Evolutionary conservation across 371 early-diverging fungal species (phyloP).

Genomic region (Haplosporangium sp.): DNA sequence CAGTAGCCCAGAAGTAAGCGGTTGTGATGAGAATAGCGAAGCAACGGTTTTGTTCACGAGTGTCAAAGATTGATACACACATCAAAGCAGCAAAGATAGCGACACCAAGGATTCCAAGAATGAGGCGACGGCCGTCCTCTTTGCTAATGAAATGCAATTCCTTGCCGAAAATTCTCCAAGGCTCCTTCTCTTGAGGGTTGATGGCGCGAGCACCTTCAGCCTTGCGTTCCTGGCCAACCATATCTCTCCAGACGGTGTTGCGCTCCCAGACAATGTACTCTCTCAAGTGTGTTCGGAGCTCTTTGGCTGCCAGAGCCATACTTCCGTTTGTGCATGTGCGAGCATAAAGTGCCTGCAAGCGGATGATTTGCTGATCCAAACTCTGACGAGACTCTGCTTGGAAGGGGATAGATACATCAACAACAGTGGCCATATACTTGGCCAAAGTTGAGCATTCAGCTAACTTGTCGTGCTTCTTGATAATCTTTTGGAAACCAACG

Average conservation of each 20-base stretch:
- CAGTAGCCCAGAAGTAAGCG: constrained; percentile 70
- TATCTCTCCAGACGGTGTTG: constrained; percentile 84
- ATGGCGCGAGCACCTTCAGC: constrained; percentile 59
- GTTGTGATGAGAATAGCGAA: constrained; percentile 68
- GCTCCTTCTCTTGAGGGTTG: constrained; percentile 20
- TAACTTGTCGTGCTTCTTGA: constrained; percentile 97
- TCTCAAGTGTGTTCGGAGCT: constrained; percentile 71
- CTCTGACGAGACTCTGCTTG: constrained; percentile 62
- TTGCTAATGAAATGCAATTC: constrained; percentile 30
- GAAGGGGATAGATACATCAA: constrained; percentile 71
- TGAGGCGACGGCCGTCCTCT: constrained; percentile 27
- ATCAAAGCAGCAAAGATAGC: constrained; percentile 58
- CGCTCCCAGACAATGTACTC: constrained; percentile 83
- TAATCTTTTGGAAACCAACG: constrained; percentile 94
- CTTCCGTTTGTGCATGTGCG: constrained; percentile 65
- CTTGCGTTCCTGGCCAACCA: constrained; percentile 77
- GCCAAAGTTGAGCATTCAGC: constrained; percentile 57
- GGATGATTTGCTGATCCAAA: constrained; percentile 64
- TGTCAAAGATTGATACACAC: constrained; percentile 58
- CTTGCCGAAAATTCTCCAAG: constrained; percentile 36
- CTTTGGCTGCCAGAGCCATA: constrained; percentile 61
- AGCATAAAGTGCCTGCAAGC: constrained; percentile 74
- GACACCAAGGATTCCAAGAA: constrained; percentile 43
- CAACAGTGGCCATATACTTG: constrained; percentile 70
- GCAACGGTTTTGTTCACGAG: constrained; percentile 71